Base-by-base conservation (phyloP, 2,329 filamentous ascomycete species). In the Thelonectria olida region DNA sequence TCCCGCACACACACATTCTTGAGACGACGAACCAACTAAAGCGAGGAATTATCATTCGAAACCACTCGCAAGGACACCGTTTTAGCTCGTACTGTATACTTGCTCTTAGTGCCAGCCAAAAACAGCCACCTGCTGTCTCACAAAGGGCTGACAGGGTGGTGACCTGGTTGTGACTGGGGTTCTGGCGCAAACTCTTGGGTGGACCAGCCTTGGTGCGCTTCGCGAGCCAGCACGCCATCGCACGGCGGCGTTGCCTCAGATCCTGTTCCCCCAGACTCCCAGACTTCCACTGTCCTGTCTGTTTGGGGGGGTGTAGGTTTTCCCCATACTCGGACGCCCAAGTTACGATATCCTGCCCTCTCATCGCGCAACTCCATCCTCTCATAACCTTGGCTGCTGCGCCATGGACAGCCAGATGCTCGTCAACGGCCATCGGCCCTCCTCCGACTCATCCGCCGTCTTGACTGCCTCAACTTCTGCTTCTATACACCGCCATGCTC, bases 311-410 rank as follows among this genome's bases (percentile, higher is more conserved):
- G 58, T 41, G 58, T 52, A 52, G 19, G 45, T 59, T 20, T 67
- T 68, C 67, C 69, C 66, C 62, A 54, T 67, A 72, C 54, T 54
- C 36, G 31, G 48, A 60, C 44, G 36, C 53, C 56, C 57, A 62
- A 63, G 65, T 71, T 72, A 68, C 69, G 69, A 72, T 72, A 72
- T 72, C 68, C 64, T 49, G 60, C 69, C 67, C 63, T 66, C 49
- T 59, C 69, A 72, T 72, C 69, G 69, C 69, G 69, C 68, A 70
- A 72, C 69, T 65, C 62, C 31, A 58, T 54, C 55, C 54, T 52
- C 62, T 58, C 54, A 58, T 61, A 68, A 58, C 42, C 53, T 62
- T 62, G 62, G 54, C 53, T 65, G 39, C 63, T 68, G 64, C 67
- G 69, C 69, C 58, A 72, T 72, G 69, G 54, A 72, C 55, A 59